Evolutionary conservation across 2,329 filamentous ascomycete species (phyloP).

Genomic region (Sarocladiaceae sp.): DNA sequence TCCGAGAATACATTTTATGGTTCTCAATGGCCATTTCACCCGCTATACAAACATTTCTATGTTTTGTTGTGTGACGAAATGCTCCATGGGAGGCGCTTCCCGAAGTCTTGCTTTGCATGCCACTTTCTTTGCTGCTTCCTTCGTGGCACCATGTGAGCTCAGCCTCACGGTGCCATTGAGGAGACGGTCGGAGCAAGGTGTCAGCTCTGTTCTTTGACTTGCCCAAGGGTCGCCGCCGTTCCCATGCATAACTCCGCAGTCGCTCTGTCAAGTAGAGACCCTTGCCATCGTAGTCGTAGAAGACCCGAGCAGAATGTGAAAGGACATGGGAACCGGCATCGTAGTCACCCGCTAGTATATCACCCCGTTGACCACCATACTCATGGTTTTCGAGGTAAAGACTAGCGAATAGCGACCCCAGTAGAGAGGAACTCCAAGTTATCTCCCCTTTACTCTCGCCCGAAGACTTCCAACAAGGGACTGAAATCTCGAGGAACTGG

Average conservation of each 20-base stretch:
- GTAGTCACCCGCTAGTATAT: conserved; percentile 69
- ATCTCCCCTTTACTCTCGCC: conserved; percentile 58
- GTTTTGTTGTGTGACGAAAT: conserved; percentile 46
- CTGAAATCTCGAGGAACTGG: conserved; percentile 55
- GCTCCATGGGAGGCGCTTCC: conserved; percentile 73
- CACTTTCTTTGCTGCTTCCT: not conserved
- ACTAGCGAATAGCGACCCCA: conserved; percentile 75
- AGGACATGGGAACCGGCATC: not conserved
- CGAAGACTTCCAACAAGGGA: conserved; percentile 73
- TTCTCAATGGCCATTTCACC: conserved; percentile 73
- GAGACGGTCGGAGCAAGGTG: too few species aligned
- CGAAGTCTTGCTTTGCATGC: conserved; percentile 46
- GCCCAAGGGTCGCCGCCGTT: conserved; percentile 7
- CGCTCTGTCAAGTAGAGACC: too few species aligned
- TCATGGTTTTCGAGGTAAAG: conserved; percentile 88
- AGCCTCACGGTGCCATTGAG: too few species aligned
- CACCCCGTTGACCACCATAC: conserved; percentile 71
- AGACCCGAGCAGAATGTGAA: not conserved
- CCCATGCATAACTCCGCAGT: too few species aligned
- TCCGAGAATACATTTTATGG: conserved; percentile 33
- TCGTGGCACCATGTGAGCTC: too few species aligned
- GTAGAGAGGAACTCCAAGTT: conserved; percentile 35
- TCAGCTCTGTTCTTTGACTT: conserved; percentile 5
- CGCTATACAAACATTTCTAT: conserved; percentile 18
- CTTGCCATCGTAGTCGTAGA: too few species aligned